These are phyloP conservation scores for Tremella mesenterica DNA, from an alignment of 768 basidiomycete genomes.

Conservation along the genomic window DNA sequence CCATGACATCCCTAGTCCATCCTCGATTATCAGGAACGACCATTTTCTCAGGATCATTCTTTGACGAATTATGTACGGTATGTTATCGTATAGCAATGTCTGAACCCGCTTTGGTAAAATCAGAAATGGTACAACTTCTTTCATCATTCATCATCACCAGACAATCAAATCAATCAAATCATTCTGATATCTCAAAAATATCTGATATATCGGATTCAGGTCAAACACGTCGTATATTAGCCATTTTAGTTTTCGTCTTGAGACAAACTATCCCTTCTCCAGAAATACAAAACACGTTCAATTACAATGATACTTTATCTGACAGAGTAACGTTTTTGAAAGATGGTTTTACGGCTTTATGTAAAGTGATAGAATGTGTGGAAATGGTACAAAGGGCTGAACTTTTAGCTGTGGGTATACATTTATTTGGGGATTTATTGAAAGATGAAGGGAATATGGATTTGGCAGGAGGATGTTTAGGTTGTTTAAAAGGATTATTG, in stretches of 20 bases:
- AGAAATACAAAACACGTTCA: conserved; percentile 19
- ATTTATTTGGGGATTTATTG: conserved; percentile 71
- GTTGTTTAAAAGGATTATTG: conserved; percentile 66
- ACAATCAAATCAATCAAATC: neutral
- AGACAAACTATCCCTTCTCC: conserved; percentile 58
- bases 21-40: conserved; percentile 73
- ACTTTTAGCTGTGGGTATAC: conserved; percentile 65
- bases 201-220: conserved; percentile 18
- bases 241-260: conserved; percentile 69
- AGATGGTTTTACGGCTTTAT: conserved; percentile 57
- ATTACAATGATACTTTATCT: conserved; percentile 49
- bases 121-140: conserved; percentile 63
- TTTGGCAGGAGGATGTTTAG: conserved; percentile 68
- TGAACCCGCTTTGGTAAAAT: conserved; percentile 63
- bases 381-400: conserved; percentile 59
- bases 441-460: conserved; percentile 78
- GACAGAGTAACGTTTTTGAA: conserved; percentile 61
- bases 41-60: conserved; percentile 68
- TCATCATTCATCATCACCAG: conserved; percentile 50
- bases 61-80: conserved; percentile 80
- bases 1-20: conserved; percentile 68
- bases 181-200: neutral
- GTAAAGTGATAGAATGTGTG: conserved; percentile 54
- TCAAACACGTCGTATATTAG: conserved; percentile 32
- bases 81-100: conserved; percentile 86